Conservation (phyloP, 805 yeast genomes). For the Isabelozyma rhagii region DNA sequence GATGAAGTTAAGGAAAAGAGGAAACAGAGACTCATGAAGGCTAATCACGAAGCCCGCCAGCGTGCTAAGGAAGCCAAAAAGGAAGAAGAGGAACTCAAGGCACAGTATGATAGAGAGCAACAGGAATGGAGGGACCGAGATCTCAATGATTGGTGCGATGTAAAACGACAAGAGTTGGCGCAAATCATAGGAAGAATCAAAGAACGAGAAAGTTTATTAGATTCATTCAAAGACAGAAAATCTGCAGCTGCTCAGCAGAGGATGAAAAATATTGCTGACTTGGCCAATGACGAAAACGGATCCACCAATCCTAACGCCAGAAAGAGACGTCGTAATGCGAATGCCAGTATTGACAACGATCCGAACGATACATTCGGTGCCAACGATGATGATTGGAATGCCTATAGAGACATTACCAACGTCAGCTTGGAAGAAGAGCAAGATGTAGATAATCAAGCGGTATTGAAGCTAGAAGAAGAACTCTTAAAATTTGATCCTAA, state of each 20-base stretch:
- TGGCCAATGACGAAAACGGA: conserved; percentile 69
- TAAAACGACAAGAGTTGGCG: conserved; percentile 60
- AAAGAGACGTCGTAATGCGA: conserved; percentile 42
- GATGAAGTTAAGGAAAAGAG: conserved; percentile 86
- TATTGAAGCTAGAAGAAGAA: conserved; percentile 66
- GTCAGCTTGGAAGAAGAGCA: conserved; percentile 76
- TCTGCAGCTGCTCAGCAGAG: conserved; percentile 89
- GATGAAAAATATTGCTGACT: conserved; percentile 85
- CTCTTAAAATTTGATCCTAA: conserved; percentile 79
- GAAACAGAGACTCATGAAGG: conserved; percentile 75
- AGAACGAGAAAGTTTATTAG: conserved; percentile 66
- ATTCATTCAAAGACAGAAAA: conserved; percentile 81
- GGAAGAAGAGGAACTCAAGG: conserved; percentile 56
- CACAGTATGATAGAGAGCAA: conserved; percentile 63
- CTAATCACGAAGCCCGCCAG: conserved; percentile 84
- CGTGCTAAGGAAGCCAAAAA: conserved; percentile 78
- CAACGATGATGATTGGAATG: conserved; percentile 92
- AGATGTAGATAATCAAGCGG: conserved; percentile 64
- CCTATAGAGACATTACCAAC: conserved; percentile 77
- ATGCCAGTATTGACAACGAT: conserved; percentile 78
- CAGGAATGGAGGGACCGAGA: conserved; percentile 74
- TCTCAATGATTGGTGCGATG: conserved; percentile 74
- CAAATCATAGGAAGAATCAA: conserved; percentile 57
- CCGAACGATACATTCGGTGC: conserved; percentile 95
- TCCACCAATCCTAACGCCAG: conserved; percentile 47